Conservation (phyloP, 2,329 filamentous ascomycete species). For the Aspergillus candidus region DNA sequence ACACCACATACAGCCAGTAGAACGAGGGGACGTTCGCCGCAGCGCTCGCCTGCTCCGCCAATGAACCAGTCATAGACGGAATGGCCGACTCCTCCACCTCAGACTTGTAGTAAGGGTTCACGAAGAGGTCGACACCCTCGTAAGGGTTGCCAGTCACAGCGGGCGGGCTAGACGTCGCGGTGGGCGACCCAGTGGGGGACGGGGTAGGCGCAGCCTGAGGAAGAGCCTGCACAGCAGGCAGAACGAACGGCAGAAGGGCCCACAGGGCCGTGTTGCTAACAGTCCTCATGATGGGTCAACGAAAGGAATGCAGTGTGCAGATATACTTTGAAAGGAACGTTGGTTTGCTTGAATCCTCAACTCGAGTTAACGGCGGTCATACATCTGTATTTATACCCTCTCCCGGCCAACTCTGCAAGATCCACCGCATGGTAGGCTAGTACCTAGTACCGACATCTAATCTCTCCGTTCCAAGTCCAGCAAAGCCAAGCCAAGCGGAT, state of each 20-base stretch:
- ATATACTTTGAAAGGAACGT: too few relatives aligned
- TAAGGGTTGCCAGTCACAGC: conserved; percentile 47
- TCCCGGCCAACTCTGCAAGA: too few relatives aligned
- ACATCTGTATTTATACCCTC: too few relatives aligned
- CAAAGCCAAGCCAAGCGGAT: too few relatives aligned
- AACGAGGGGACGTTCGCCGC: conserved; percentile 49
- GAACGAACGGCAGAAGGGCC: conserved; percentile 13
- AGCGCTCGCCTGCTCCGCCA: conserved; percentile 45
- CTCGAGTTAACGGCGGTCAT: too few relatives aligned
- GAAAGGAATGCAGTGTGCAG: not conserved
- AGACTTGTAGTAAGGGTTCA: conserved; percentile 49
- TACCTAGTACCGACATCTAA: too few relatives aligned
- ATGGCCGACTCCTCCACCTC: conserved; percentile 53
- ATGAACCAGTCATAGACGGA: conserved; percentile 53
- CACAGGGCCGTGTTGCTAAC: conserved; percentile 17
- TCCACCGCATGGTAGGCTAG: too few relatives aligned
- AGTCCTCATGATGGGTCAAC: conserved; percentile 5
- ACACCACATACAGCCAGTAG: conserved; percentile 44
- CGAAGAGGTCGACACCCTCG: conserved; percentile 45
- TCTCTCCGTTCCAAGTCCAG: too few relatives aligned
- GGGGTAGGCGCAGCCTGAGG: conserved; percentile 11
- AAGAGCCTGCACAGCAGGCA: conserved; percentile 13
- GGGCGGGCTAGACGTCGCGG: conserved; percentile 12
- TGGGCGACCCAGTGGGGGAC: conserved; percentile 2
- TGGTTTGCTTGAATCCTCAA: too few relatives aligned